Base-by-base conservation (phyloP, 2,329 filamentous ascomycete genomes). In the Colletotrichum destructivum region DNA sequence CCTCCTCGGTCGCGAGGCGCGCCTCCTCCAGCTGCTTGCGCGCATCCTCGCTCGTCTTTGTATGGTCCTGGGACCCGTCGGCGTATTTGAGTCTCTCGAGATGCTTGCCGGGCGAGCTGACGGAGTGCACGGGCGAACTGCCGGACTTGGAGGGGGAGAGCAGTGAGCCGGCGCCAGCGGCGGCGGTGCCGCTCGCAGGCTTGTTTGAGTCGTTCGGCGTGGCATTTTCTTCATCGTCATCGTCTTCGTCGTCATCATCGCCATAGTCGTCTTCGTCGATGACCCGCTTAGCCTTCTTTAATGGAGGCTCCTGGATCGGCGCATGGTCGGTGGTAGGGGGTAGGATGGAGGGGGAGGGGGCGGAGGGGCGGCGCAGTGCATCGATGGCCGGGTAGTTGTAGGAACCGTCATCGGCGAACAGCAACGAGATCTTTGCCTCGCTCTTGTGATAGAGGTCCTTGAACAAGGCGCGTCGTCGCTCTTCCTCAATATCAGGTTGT, bases 11-110 rank as follows among this genome's bases (percentile, higher is more conserved):
- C 40, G 93, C 94, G 80, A 92, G 95, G 80, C 96, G 96, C 76
- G 94, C 94, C 79, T 97, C 94, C 81, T 98, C 95, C 74, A 98
- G 84, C 81, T 95, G 94, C 83, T 97, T 97, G 78, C 96, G 94
- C 81, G 94, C 93, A 85, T 98, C 94, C 79, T 98, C 95, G 9
- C 92, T 91, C 31, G 91, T 89, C 80, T 94, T 94, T 66, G 90
- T 85, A 82, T 86, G 87, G 77, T 89, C 79, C 74, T 86, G 86
- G 46, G 83, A 82, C 11, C 76, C 78, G 57, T 86, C 85, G 62
- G 84, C 84, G 11, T 85, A 85, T 74, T 88, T 89, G 61, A 86
- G 78, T 76, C 89, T 90, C 52, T 88, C 84, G 67, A 83, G 80
- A 35, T 62, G 59, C 75, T 88, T 91, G 66, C 89, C 90, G 74